Evolutionary conservation across 2,329 filamentous ascomycete species (phyloP).

Genomic region (Fusarium phyllophilum): DNA sequence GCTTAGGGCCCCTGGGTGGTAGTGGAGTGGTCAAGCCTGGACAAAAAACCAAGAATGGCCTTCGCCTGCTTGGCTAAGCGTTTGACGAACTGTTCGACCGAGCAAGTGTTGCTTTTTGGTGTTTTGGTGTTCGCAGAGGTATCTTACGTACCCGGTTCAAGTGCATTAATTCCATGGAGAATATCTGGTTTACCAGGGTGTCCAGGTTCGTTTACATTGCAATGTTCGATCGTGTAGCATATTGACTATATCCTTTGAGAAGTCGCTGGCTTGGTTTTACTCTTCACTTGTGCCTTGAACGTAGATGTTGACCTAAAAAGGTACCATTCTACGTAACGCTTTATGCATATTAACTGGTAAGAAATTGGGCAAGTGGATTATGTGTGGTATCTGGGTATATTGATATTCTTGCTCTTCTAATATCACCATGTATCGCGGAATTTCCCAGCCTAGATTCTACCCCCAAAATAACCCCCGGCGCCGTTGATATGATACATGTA

Average conservation of each 20-base stretch:
- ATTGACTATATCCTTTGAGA: neutral
- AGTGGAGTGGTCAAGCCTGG: constrained; percentile 70
- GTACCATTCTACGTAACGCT: neutral
- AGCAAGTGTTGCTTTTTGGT: neutral
- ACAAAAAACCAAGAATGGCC: constrained; percentile 73
- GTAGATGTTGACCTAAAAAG: neutral
- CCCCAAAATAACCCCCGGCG: constrained; percentile 9
- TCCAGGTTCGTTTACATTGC: neutral
- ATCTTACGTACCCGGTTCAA: constrained; percentile 11
- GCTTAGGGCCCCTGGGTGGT: constrained; percentile 60
- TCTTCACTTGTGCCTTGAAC: neutral
- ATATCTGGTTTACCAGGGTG: neutral
- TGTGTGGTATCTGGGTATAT: constrained; percentile 40
- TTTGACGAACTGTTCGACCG: neutral
- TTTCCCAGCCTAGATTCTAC: constrained; percentile 9
- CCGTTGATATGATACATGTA: constrained; percentile 32
- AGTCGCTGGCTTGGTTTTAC: neutral
- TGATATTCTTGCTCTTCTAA: constrained; percentile 10
- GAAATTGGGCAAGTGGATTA: neutral
- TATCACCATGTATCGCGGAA: constrained; percentile 1
- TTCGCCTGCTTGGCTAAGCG: constrained; percentile 66
- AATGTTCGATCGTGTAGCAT: neutral
- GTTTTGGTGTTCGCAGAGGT: constrained; percentile 36
- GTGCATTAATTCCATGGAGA: neutral
- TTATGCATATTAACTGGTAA: neutral